Conservation (phyloP, 805 yeast genomes). For the Yarrowia sp. region DNA sequence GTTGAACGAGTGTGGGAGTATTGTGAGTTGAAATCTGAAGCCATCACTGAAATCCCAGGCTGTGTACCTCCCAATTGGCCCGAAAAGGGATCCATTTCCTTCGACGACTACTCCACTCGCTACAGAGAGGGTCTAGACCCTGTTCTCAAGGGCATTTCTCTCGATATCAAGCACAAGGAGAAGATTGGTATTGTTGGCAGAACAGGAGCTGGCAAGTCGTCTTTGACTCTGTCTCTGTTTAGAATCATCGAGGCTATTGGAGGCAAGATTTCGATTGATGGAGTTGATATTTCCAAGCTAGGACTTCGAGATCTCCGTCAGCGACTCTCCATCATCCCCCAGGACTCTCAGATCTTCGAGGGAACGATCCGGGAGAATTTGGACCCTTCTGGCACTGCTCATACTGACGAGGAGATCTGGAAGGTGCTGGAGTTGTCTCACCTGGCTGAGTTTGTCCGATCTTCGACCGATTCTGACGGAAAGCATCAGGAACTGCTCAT, state of each 20-base stretch:
- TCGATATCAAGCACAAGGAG: conserved; percentile 74
- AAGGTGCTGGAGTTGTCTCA: conserved; percentile 61
- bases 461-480: conserved; percentile 5
- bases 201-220: conserved; percentile 91
- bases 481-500: conserved; percentile 56
- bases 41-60: conserved; percentile 55
- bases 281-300: conserved; percentile 58
- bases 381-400: conserved; percentile 62
- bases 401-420: conserved; percentile 63
- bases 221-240: conserved; percentile 76
- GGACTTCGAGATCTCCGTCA: conserved; percentile 66
- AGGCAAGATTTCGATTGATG: conserved; percentile 64
- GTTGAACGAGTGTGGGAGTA: conserved; percentile 63
- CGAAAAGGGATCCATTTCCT: conserved; percentile 64
- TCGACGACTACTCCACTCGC: conserved; percentile 70
- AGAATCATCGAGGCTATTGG: conserved; percentile 60
- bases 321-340: conserved; percentile 68
- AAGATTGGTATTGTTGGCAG: conserved; percentile 85
- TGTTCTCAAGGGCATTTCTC: conserved; percentile 69
- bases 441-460: conserved; percentile 58
- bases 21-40: conserved; percentile 60
- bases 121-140: conserved; percentile 74
- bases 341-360: conserved; percentile 71
- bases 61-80: conserved; percentile 73
- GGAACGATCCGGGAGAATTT: conserved; percentile 67